A percentile compares a stretch with the other conserved stretches of the same genome.
Evolutionary conservation across 192 early-diverging fungal genomes (phyloP).

Genomic region (Podila clonocystis): DNA sequence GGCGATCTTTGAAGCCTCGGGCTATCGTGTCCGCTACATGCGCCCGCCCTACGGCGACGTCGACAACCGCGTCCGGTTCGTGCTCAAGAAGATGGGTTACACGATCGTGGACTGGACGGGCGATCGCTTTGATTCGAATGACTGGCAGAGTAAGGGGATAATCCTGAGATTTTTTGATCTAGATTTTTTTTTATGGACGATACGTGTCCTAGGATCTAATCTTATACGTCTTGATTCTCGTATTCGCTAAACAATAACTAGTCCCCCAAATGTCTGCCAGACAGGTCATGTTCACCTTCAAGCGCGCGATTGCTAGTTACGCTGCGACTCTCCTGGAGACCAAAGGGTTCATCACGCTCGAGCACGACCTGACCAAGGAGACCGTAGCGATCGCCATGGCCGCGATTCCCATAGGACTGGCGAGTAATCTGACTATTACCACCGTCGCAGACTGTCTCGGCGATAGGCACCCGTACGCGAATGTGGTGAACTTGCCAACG

Average conservation of each 20-base stretch:
- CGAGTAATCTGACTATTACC: not conserved
- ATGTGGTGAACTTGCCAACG: too few relatives aligned
- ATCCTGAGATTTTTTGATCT: not conserved
- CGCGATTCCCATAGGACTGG: not conserved
- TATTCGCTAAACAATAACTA: not conserved
- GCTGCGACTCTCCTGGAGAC: not conserved
- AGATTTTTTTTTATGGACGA: not conserved
- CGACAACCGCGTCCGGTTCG: slow-evolving; percentile 76
- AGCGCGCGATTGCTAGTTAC: not conserved
- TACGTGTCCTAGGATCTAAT: too few relatives aligned
- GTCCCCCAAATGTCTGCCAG: not conserved
- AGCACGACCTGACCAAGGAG: slow-evolving; percentile 6
- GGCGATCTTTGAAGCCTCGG: slow-evolving; percentile 35
- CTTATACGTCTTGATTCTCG: not conserved
- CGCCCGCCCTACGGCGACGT: slow-evolving; percentile 80
- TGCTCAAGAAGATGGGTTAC: slow-evolving; percentile 65
- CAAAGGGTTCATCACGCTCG: slow-evolving; percentile 16
- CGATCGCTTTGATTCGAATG: slow-evolving; percentile 46
- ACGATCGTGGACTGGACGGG: slow-evolving; percentile 42
- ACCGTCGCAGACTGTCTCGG: slow-evolving; percentile 11
- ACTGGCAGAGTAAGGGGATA: slow-evolving; percentile 32
- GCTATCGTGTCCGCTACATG: slow-evolving; percentile 37
- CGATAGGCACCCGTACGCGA: not conserved
- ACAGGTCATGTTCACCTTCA: not conserved
- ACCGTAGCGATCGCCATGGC: slow-evolving; percentile 7